Evolutionary conservation across 106 monocot species (phyloP), one percentile per base, ranked within the genome.

Genomic region (Platanthera zijinensis): DNA sequence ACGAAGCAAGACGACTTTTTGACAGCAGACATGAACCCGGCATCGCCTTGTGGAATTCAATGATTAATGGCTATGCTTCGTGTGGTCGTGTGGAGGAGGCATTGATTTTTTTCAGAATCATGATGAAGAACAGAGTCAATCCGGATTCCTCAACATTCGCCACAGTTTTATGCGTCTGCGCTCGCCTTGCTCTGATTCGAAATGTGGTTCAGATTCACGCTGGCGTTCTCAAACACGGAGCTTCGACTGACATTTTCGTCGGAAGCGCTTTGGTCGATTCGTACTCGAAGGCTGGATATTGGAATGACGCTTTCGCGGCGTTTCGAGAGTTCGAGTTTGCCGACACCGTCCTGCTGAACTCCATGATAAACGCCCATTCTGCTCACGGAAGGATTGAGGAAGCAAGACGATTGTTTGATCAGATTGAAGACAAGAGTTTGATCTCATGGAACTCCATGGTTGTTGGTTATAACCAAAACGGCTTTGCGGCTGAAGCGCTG

Each of bases 381-480:
- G 84, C 80, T 18, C 80, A 77, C 67, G 91, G 91, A 17, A 84
- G 78, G 51, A 78, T 89, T 0, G 63, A 71, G 39, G 94, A 91
- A 32, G 91, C 94, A 9, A 82, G 79, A 53, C 47, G 10, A 51
- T 10, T 95, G 1, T 95, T 89, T 53, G 81, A 85, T 19, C 56
- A 48, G 71, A 95, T 91, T 57, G 46, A 76, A 6, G 51, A 52
- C n/a, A 89, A 84, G 74, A 85, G 69, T 57, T n/a, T 84, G 59
- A 91, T 95, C 74, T 89, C 94, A 51, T 95, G 94, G 94, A 95
- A 95, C 75, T 89, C 91, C 4, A 95, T 95, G 91, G 75, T 95
- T 32, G 89, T 89, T 15, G 89, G 87, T 5, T 89, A 87, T 48
- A 89, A 77, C 74, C 90, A 89, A 71, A 95, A 91, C 77, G 89